A percentile compares a stretch with the other conserved stretches of the same genome.
These are phyloP conservation scores for Mimosa pudica DNA, from an alignment of 306 rosid genomes.

Conservation along the genomic window DNA sequence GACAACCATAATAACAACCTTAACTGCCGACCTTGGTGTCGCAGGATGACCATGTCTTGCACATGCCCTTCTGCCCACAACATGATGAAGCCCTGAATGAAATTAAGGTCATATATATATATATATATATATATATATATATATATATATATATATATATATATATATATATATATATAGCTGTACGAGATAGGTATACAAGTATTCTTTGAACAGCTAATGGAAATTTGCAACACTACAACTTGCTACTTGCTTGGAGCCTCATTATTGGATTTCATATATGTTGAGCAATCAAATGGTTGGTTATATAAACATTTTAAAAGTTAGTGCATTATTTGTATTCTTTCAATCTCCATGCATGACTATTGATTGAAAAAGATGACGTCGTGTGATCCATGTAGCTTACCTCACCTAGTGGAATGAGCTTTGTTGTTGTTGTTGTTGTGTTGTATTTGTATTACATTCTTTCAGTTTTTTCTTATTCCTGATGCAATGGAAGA, in stretches of 20 bases:
- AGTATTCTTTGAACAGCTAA: background rate
- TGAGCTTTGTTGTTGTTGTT: no score
- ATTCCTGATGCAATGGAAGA: conserved; percentile 11
- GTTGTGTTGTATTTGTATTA: no score
- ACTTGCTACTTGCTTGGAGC: background rate
- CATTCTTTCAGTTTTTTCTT: no score
- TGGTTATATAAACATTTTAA: background rate
- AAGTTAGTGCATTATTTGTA: background rate
- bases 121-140: no score
- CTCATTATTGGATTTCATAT: background rate
- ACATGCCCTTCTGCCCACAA: conserved; percentile 56
- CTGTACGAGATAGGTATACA: background rate
- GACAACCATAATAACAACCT: no score
- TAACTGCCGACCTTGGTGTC: conserved; percentile 55
- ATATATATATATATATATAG: no score
- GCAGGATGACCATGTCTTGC: conserved; percentile 55
- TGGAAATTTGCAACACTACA: background rate
- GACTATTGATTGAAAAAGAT: no score
- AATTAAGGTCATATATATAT: background rate
- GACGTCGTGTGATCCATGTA: no score
- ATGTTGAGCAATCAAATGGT: background rate
- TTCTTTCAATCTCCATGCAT: conserved; percentile 17
- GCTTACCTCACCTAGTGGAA: no score
- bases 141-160: no score
- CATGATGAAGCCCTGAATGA: background rate